Percentiles rank a stretch among this genome's conserved stretches.
These are phyloP conservation scores for Rhodomyrtus psidioides DNA, from an alignment of 441 rosid species.

Conservation along the genomic window DNA sequence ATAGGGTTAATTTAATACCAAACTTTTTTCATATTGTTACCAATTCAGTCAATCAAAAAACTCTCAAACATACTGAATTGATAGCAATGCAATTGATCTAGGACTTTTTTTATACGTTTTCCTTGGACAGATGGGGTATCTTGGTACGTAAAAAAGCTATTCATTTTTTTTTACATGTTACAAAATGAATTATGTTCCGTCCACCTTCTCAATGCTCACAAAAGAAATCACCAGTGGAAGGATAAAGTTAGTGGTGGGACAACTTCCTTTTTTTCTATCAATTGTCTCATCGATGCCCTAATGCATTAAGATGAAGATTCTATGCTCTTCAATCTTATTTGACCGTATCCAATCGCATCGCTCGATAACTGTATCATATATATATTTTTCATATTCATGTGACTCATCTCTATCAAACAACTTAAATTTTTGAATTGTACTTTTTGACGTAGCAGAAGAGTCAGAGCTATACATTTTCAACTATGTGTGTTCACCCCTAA, in stretches of 20 bases:
- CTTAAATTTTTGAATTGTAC: rapidly evolving
- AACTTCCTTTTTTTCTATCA: neutral
- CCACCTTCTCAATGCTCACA: too few relatives aligned
- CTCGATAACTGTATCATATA: rapidly evolving
- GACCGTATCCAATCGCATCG: rapidly evolving
- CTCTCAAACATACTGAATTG: too few relatives aligned
- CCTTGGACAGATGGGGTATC: neutral
- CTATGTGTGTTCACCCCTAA: rapidly evolving
- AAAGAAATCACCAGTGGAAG: too few relatives aligned
- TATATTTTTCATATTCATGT: neutral
- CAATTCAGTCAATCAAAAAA: too few relatives aligned
- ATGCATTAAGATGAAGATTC: neutral
- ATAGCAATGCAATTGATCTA: too few relatives aligned
- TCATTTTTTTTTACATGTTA: too few relatives aligned
- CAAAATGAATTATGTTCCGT: too few relatives aligned
- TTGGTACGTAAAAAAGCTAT: neutral
- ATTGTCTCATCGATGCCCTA: neutral
- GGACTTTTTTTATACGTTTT: too few relatives aligned
- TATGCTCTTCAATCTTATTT: neutral
- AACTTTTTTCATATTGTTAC: too few relatives aligned
- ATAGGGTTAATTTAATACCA: too few relatives aligned
- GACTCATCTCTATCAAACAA: rapidly evolving
- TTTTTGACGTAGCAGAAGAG: neutral
- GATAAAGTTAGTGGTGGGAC: too few relatives aligned
- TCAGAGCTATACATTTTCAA: rapidly evolving